Conservation (phyloP, 2,329 filamentous ascomycete species). For the Monilinia polystroma region DNA sequence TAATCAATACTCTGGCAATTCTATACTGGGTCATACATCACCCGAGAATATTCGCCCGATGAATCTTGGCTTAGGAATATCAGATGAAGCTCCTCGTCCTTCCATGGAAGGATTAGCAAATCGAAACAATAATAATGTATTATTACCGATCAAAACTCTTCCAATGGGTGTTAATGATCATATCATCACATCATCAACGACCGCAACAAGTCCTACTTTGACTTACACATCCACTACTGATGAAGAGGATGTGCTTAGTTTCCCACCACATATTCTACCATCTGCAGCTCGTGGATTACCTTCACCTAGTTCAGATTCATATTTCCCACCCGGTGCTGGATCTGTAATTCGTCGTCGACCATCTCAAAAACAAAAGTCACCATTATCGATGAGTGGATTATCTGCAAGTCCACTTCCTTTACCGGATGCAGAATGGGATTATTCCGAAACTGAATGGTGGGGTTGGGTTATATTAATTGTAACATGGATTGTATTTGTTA, state of each 20-base stretch:
- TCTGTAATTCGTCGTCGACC: slow-evolving; percentile 40
- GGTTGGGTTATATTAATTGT: slow-evolving; percentile 88
- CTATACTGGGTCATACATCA: slow-evolving; percentile 31
- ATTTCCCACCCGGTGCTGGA: slow-evolving; percentile 51
- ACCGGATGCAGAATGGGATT: slow-evolving; percentile 71
- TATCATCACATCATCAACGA: slow-evolving; percentile 38
- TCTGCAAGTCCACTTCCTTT: slow-evolving; percentile 48
- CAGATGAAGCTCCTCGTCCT: slow-evolving; percentile 48
- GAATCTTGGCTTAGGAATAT: slow-evolving; percentile 48
- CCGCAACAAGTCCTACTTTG: slow-evolving; percentile 53
- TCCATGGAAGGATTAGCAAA: slow-evolving; percentile 50
- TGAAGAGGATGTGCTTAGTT: slow-evolving; percentile 74
- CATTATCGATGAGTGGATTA: slow-evolving; percentile 56
- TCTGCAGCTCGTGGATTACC: slow-evolving; percentile 44
- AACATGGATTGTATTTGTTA: slow-evolving; percentile 94
- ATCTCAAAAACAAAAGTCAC: slow-evolving; percentile 51
- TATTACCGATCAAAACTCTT: slow-evolving; percentile 37
- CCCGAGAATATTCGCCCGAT: slow-evolving; percentile 31
- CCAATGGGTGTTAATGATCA: slow-evolving; percentile 38
- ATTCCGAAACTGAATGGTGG: slow-evolving; percentile 96
- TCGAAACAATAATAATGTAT: slow-evolving; percentile 35
- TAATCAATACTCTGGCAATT: slow-evolving; percentile 27
- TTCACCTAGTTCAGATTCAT: slow-evolving; percentile 62
- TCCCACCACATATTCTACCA: slow-evolving; percentile 51
- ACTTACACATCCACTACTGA: slow-evolving; percentile 75